These are phyloP conservation scores for Thalassiosira sp. DNA, from an alignment of 352 stramenopile species.

Conservation along the genomic window DNA sequence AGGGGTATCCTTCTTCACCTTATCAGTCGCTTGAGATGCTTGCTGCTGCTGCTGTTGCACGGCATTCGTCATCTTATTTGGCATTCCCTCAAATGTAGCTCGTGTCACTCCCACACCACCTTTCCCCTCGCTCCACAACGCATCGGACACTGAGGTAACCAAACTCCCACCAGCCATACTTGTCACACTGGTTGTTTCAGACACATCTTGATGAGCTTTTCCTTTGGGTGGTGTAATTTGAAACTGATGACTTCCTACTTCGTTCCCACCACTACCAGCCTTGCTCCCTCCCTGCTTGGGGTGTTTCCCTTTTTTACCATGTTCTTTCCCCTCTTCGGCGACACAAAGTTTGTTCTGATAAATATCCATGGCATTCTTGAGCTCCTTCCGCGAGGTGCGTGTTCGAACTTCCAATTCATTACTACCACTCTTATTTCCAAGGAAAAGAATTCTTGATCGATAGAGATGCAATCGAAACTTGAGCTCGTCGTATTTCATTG, in stretches of 20 bases:
- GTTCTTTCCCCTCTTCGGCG: conserved; percentile 7
- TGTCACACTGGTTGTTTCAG: conserved; percentile 40
- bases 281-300: background rate
- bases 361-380: conserved; percentile 80
- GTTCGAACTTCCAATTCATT: conserved; percentile 27
- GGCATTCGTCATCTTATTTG: conserved; percentile 12
- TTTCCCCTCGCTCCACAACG: conserved; percentile 30
- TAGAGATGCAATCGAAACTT: conserved; percentile 74
- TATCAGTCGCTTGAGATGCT: background rate
- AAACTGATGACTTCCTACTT: conserved; percentile 1
- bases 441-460: conserved; percentile 58
- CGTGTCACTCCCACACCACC: too few relatives aligned
- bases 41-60: conserved; percentile 26
- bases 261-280: background rate
- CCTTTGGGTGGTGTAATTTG: too few relatives aligned
- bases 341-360: conserved; percentile 75
- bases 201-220: too few relatives aligned
- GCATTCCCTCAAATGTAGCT: conserved; percentile 54
- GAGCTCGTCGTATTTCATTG: conserved; percentile 52
- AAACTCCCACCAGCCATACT: conserved; percentile 40
- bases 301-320: conserved; percentile 11
- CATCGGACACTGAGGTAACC: conserved; percentile 20
- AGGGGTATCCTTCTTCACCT: conserved; percentile 26
- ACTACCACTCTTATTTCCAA: conserved; percentile 17
- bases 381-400: conserved; percentile 67